These are phyloP conservation scores for Calonectria multiphialidica DNA, from an alignment of 2,329 filamentous ascomycete genomes.

Conservation along the genomic window DNA sequence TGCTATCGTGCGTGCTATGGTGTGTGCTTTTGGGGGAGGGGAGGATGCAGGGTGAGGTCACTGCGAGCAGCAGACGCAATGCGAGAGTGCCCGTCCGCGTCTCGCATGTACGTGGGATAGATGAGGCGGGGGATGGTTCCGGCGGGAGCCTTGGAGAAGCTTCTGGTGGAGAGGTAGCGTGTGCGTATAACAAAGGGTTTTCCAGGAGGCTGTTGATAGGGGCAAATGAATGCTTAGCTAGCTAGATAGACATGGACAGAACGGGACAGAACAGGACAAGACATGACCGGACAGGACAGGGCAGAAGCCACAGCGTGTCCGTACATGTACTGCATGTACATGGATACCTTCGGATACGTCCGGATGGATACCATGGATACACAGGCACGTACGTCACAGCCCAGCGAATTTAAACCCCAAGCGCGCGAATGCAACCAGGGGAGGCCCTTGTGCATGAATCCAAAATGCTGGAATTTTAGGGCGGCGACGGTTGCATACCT, in stretches of 20 bases:
- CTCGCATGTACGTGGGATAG: conserved; percentile 32
- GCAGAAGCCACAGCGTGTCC: neutral
- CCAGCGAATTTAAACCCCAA: neutral
- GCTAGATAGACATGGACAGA: too few species aligned
- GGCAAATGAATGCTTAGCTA: too few species aligned
- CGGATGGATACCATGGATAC: too few species aligned
- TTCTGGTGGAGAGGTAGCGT: neutral
- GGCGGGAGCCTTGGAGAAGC: neutral
- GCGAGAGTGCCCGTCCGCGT: conserved; percentile 20
- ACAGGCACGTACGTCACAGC: neutral
- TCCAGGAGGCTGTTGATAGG: too few species aligned
- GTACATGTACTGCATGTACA: too few species aligned
- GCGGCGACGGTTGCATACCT: neutral
- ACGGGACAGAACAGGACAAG: too few species aligned
- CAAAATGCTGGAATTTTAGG: neutral
- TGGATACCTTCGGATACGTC: too few species aligned
- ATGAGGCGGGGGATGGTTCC: neutral
- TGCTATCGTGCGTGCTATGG: too few species aligned
- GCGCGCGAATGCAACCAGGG: neutral
- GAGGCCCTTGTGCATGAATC: neutral
- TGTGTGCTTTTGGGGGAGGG: conserved; percentile 15
- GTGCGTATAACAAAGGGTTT: too few species aligned
- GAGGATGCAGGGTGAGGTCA: conserved; percentile 44
- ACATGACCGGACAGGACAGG: too few species aligned
- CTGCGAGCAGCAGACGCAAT: conserved; percentile 31